Evolutionary conservation across 257 asterid species (phyloP).

Genomic region (Ehretia macrophylla): DNA sequence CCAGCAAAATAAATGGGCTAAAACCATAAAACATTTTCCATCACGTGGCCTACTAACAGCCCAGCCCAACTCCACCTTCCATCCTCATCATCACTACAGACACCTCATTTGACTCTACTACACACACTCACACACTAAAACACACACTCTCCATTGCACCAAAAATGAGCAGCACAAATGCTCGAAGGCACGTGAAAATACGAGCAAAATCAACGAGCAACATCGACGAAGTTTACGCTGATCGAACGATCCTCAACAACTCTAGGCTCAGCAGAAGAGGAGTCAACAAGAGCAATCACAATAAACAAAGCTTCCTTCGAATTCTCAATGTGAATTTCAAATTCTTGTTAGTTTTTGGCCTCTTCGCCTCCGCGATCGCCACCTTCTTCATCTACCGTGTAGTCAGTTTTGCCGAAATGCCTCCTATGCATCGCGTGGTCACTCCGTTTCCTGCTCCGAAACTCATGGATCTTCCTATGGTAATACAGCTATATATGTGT

Average conservation of each 20-base stretch:
- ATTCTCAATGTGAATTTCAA: slow-evolving; percentile 25
- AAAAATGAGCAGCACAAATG: background rate
- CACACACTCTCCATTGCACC: background rate
- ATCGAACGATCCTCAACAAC: background rate
- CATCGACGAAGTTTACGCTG: slow-evolving; percentile 2
- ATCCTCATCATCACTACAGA: background rate
- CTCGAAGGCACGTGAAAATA: background rate
- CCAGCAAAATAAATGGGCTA: too few species aligned
- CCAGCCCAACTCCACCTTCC: slow-evolving; percentile 10
- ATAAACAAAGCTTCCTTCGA: slow-evolving; percentile 33
- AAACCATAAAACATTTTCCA: too few species aligned
- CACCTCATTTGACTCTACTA: background rate
- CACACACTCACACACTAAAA: background rate
- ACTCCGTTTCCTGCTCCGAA: slow-evolving; percentile 93
- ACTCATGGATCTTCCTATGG: slow-evolving; percentile 94
- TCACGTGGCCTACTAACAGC: background rate
- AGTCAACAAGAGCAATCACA: slow-evolving; percentile 11
- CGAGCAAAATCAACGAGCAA: slow-evolving; percentile 5
- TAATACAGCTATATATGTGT: slow-evolving; percentile 12
- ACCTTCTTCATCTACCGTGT: slow-evolving; percentile 29
- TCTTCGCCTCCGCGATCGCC: slow-evolving; percentile 35
- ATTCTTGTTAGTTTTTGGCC: slow-evolving; percentile 28
- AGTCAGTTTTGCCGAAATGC: slow-evolving; percentile 30
- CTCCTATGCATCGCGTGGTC: slow-evolving; percentile 58
- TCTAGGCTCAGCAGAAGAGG: background rate